phyloP scores from a whole-genome alignment of 495 filamentous ascomycete genomes.

The Bacidia gigantensis region DNA sequence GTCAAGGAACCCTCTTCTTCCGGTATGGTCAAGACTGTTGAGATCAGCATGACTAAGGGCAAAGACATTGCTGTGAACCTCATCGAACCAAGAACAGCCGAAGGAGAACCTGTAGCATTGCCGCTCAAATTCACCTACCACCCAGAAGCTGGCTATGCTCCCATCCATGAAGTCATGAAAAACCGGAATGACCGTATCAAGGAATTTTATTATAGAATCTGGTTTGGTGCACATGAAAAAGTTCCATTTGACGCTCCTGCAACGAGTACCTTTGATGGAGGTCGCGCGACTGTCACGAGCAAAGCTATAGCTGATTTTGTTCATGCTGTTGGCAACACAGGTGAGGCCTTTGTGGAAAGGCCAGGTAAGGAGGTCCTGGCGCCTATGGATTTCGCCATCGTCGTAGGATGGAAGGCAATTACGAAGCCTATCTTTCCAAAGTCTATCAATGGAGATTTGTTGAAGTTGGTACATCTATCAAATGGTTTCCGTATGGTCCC shows the following conservation, averaged over 20 bases:
- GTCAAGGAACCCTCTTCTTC: constrained; percentile 55
- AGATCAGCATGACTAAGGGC: constrained; percentile 59
- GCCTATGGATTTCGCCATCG: constrained; percentile 98
- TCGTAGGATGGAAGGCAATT: constrained; percentile 97
- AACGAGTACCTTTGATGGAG: constrained; percentile 78
- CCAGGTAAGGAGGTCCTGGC: constrained; percentile 90
- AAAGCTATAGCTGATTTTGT: constrained; percentile 96
- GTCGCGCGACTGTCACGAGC: constrained; percentile 67
- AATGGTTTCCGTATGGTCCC: constrained; percentile 98
- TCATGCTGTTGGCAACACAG: constrained; percentile 93
- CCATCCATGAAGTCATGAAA: constrained; percentile 90
- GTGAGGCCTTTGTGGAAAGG: constrained; percentile 94
- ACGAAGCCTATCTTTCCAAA: constrained; percentile 96
- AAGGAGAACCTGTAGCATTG: constrained; percentile 62
- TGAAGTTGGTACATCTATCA: constrained; percentile 89
- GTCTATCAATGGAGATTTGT: constrained; percentile 83
- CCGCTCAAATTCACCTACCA: constrained; percentile 81
- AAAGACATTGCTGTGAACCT: constrained; percentile 73
- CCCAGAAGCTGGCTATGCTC: constrained; percentile 87
- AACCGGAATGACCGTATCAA: constrained; percentile 92
- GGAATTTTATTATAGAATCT: constrained; percentile 91
- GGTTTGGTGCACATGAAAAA: constrained; percentile 73
- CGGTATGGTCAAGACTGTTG: constrained; percentile 66
- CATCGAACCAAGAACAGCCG: constrained; percentile 78
- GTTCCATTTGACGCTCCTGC: constrained; percentile 74